These are phyloP conservation scores for Nicotiana tabacum DNA, from an alignment of 257 asterid species.

Conservation along the genomic window DNA sequence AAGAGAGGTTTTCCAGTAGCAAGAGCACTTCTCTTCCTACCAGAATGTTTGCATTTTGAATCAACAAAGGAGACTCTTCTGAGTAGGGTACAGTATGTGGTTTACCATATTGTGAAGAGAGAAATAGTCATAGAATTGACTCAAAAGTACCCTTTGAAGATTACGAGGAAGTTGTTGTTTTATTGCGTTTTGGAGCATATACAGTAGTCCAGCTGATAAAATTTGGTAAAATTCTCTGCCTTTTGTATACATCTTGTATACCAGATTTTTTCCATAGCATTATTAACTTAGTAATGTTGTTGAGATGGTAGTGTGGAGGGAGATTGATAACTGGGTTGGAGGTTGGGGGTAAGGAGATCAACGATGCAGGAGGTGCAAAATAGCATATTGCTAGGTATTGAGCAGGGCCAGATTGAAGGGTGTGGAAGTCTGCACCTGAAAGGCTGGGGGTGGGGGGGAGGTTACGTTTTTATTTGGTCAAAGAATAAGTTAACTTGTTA, in stretches of 20 bases:
- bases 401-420: neutral
- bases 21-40: neutral
- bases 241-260: neutral
- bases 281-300: neutral
- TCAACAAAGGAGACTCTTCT: neutral
- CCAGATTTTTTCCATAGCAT: neutral
- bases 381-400: neutral
- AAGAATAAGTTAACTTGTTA: neutral
- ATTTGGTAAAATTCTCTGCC: neutral
- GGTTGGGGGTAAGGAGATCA: neutral
- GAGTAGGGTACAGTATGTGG: neutral
- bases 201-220: neutral
- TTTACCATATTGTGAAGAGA: neutral
- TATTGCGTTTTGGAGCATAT: neutral
- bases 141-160: too few species aligned
- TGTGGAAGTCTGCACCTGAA: too few species aligned
- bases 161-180: neutral
- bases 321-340: too few species aligned
- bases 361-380: neutral
- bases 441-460: too few species aligned
- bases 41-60: neutral
- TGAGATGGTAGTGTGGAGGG: neutral
- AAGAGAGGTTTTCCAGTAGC: neutral
- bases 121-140: neutral
- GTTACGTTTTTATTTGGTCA: neutral